A percentile compares a stretch with the other conserved stretches of the same genome.
These are phyloP conservation scores for Penicillium olsonii DNA, from an alignment of 2,329 filamentous ascomycete genomes.

Conservation along the genomic window DNA sequence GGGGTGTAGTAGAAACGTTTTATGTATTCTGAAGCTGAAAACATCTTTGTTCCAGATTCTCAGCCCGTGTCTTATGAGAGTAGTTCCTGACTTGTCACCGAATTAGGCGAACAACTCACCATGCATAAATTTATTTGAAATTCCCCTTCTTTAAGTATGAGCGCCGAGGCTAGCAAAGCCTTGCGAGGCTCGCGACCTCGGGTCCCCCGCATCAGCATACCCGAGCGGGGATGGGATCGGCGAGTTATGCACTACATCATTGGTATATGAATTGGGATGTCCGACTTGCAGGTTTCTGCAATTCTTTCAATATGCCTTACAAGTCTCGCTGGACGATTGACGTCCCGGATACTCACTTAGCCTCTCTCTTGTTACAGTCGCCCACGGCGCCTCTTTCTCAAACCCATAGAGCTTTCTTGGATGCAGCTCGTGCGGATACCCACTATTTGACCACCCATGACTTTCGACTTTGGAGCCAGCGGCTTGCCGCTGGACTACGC, in stretches of 20 bases:
- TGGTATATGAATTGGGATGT: neutral
- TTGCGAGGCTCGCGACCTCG: slow-evolving; percentile 2
- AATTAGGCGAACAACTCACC: too few species aligned
- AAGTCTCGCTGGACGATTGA: slow-evolving; percentile 52
- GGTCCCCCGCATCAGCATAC: slow-evolving; percentile 18
- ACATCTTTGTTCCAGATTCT: too few species aligned
- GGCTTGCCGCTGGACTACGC: slow-evolving; percentile 68
- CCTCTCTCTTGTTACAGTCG: slow-evolving; percentile 52
- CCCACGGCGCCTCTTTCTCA: slow-evolving; percentile 49
- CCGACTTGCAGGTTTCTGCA: neutral
- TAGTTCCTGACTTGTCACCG: too few species aligned
- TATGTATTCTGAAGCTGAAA: slow-evolving; percentile 12
- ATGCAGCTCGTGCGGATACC: slow-evolving; percentile 66
- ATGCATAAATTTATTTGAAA: too few species aligned
- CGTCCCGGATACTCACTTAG: slow-evolving; percentile 46
- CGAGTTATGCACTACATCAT: neutral
- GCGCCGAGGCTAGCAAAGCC: slow-evolving; percentile 2
- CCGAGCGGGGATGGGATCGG: slow-evolving; percentile 17
- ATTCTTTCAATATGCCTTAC: slow-evolving; percentile 48
- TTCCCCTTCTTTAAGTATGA: too few species aligned
- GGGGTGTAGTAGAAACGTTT: slow-evolving; percentile 15
- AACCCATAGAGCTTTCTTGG: slow-evolving; percentile 56
- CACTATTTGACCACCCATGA: slow-evolving; percentile 65
- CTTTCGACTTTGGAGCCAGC: slow-evolving; percentile 71
- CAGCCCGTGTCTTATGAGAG: neutral